Evolutionary conservation across 1,139 yeast species (phyloP).

Genomic region (Scheffersomyces stambukii): DNA sequence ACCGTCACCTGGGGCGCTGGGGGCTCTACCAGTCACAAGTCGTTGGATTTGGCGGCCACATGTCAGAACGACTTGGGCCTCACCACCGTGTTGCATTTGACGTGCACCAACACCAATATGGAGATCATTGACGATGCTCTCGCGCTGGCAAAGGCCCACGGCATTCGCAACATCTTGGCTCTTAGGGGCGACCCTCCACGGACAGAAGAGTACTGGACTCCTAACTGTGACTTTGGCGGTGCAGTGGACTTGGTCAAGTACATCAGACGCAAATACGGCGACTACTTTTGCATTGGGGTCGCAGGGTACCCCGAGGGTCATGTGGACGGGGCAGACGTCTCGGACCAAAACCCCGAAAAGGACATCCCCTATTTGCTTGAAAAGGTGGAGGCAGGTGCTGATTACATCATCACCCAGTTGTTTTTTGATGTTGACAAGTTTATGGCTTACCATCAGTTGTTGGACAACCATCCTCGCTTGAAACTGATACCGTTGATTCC

Average conservation of each 20-base stretch:
- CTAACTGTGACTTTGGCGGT: conserved; percentile 55
- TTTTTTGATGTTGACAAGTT: conserved; percentile 42
- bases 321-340: conserved; percentile 69
- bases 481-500: conserved; percentile 65
- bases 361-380: conserved; percentile 70
- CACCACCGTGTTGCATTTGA: conserved; percentile 88
- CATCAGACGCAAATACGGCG: conserved; percentile 64
- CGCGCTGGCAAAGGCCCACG: conserved; percentile 63
- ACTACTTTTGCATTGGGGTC: conserved; percentile 81
- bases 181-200: conserved; percentile 96
- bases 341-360: conserved; percentile 54
- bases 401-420: conserved; percentile 42
- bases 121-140: conserved; percentile 77
- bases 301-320: conserved; percentile 98
- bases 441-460: conserved; percentile 32
- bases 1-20: conserved; percentile 99
- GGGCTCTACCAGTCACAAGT: conserved; percentile 86
- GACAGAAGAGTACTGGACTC: conserved; percentile 65
- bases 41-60: conserved; percentile 75
- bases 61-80: conserved; percentile 73
- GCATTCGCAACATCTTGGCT: conserved; percentile 85
- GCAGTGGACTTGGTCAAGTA: conserved; percentile 84
- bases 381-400: conserved; percentile 46
- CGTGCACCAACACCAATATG: conserved; percentile 90
- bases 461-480: conserved; percentile 32